These are phyloP conservation scores for Leishmania guyanensis DNA, from an alignment of 208 protist species.

Conservation along the genomic window DNA sequence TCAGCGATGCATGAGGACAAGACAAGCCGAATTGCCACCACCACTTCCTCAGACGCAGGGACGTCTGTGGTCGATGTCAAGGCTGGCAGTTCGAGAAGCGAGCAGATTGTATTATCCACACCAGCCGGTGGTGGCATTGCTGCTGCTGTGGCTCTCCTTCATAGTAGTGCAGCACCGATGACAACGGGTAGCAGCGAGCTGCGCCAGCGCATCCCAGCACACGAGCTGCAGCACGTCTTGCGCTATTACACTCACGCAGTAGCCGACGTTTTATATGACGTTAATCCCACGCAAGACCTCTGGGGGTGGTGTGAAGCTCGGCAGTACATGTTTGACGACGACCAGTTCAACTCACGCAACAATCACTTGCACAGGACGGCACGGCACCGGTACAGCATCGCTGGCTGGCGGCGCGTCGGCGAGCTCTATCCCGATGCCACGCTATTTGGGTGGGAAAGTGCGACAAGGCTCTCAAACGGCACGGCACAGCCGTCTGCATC, in stretches of 20 bases:
- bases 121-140: constrained; percentile 13
- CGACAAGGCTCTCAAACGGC: background rate
- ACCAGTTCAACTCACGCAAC: constrained; percentile 69
- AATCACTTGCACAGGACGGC: constrained; percentile 39
- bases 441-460: constrained; percentile 41
- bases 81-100: background rate
- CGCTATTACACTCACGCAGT: constrained; percentile 34
- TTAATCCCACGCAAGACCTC: constrained; percentile 52
- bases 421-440: constrained; percentile 61
- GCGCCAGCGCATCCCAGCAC: constrained; percentile 31
- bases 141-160: constrained; percentile 10
- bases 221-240: constrained; percentile 46
- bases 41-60: background rate
- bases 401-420: constrained; percentile 58
- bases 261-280: constrained; percentile 69
- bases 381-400: constrained; percentile 48
- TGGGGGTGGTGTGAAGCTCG: constrained; percentile 45
- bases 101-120: background rate
- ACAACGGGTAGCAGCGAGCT: background rate
- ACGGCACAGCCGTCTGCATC: too few relatives aligned
- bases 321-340: constrained; percentile 68
- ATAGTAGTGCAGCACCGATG: background rate
- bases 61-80: background rate
- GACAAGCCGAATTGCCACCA: background rate
- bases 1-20: background rate